Percentiles rank a stretch among this genome's conserved stretches.
Evolutionary conservation across 257 asterid species (phyloP).

Genomic region (Coffea eugenioides): DNA sequence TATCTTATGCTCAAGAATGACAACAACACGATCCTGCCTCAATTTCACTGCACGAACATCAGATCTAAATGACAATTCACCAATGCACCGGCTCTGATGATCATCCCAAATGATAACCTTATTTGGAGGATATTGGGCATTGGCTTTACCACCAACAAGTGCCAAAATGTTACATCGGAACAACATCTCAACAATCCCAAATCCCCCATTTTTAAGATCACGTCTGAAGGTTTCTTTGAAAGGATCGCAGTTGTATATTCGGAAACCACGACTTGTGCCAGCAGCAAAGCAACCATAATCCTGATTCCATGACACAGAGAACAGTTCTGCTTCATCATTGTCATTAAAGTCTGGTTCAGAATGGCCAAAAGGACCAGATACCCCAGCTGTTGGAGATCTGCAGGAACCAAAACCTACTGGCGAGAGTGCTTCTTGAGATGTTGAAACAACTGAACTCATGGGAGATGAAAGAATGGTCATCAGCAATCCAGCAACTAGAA

Average conservation of each 20-base stretch:
- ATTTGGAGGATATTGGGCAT: constrained; percentile 80
- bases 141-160: constrained; percentile 75
- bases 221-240: constrained; percentile 92
- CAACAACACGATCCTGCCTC: constrained; percentile 79
- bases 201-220: constrained; percentile 82
- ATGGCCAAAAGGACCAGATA: constrained; percentile 41
- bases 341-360: constrained; percentile 49
- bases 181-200: constrained; percentile 89
- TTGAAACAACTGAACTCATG: constrained; percentile 62
- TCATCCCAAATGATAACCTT: constrained; percentile 96
- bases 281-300: constrained; percentile 93
- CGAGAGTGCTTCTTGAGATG: constrained; percentile 50
- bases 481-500: constrained; percentile 36
- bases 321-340: constrained; percentile 60
- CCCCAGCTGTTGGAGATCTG: constrained; percentile 41
- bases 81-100: constrained; percentile 87
- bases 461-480: constrained; percentile 43
- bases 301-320: constrained; percentile 91
- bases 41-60: constrained; percentile 84
- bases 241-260: constrained; percentile 81
- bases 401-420: constrained; percentile 47
- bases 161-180: constrained; percentile 87
- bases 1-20: constrained; percentile 90
- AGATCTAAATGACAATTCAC: constrained; percentile 90
- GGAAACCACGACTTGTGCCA: constrained; percentile 84